Conservation (phyloP, 805 yeast species). For the Alloascoidea hylecoeti region DNA sequence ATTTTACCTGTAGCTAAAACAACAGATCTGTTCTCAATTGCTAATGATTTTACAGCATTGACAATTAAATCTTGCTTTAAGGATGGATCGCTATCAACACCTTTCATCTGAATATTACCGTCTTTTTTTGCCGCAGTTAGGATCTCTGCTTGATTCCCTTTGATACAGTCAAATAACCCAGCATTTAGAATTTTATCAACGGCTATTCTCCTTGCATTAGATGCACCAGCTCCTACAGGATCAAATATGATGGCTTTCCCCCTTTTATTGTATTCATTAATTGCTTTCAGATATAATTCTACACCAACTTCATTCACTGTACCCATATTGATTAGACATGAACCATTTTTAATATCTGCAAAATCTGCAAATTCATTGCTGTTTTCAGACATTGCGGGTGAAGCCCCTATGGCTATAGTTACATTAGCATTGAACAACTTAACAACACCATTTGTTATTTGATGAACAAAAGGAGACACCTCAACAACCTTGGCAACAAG, state of each 20-base stretch:
- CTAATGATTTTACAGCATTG: constrained; percentile 31
- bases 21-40: constrained; percentile 35
- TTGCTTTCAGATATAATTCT: constrained; percentile 32
- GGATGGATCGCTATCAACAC: constrained; percentile 42
- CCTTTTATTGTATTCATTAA: constrained; percentile 37
- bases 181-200: constrained; percentile 34
- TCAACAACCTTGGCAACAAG: constrained; percentile 13
- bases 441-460: constrained; percentile 81
- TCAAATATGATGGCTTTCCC: constrained; percentile 63
- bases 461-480: constrained; percentile 59
- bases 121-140: constrained; percentile 36
- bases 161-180: constrained; percentile 49
- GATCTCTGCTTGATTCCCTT: constrained; percentile 83
- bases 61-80: constrained; percentile 14
- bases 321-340: constrained; percentile 64
- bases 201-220: constrained; percentile 36
- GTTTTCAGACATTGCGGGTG: constrained; percentile 82
- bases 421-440: constrained; percentile 82
- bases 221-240: constrained; percentile 91
- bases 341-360: constrained; percentile 35
- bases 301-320: constrained; percentile 37
- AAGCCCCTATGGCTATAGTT: constrained; percentile 68
- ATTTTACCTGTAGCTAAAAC: constrained; percentile 60
- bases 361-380: constrained; percentile 54
- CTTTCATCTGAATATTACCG: constrained; percentile 36